Conservation (phyloP, 2,329 filamentous ascomycete genomes). For the Dactylellina leptospora region DNA sequence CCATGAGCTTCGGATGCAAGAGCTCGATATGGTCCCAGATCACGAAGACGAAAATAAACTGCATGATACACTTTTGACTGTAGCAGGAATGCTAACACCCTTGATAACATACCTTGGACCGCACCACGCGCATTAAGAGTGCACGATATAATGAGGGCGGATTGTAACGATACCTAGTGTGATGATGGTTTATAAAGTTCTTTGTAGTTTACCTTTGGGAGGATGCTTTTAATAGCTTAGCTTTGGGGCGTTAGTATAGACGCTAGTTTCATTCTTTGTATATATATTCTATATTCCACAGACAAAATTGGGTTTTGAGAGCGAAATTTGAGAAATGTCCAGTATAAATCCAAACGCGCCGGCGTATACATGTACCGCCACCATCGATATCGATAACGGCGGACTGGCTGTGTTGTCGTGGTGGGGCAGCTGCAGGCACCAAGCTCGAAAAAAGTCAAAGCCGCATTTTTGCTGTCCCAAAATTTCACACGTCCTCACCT, state of each 20-base stretch:
- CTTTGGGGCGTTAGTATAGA: slow-evolving; percentile 38
- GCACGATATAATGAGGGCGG: no score
- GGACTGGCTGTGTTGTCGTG: slow-evolving; percentile 45
- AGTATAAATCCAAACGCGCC: not conserved
- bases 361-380: slow-evolving; percentile 10
- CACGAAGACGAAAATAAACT: slow-evolving; percentile 55
- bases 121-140: slow-evolving; percentile 46
- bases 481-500: slow-evolving; percentile 45
- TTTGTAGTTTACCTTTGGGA: not conserved
- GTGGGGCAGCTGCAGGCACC: slow-evolving; percentile 52
- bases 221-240: not conserved
- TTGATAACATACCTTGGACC: slow-evolving; percentile 49
- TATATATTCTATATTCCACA: not conserved
- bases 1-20: slow-evolving; percentile 61
- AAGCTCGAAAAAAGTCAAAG: slow-evolving; percentile 53
- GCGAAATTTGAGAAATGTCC: slow-evolving; percentile 4
- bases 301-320: not conserved
- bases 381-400: slow-evolving; percentile 46
- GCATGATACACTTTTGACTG: slow-evolving; percentile 42
- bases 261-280: not conserved
- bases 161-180: not conserved
- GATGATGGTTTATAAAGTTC: slow-evolving; percentile 12
- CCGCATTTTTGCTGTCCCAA: slow-evolving; percentile 48
- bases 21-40: slow-evolving; percentile 54
- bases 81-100: slow-evolving; percentile 40